phyloP scores from a whole-genome alignment of 1,139 yeast species.

The Debaryomycetaceae sp. region DNA sequence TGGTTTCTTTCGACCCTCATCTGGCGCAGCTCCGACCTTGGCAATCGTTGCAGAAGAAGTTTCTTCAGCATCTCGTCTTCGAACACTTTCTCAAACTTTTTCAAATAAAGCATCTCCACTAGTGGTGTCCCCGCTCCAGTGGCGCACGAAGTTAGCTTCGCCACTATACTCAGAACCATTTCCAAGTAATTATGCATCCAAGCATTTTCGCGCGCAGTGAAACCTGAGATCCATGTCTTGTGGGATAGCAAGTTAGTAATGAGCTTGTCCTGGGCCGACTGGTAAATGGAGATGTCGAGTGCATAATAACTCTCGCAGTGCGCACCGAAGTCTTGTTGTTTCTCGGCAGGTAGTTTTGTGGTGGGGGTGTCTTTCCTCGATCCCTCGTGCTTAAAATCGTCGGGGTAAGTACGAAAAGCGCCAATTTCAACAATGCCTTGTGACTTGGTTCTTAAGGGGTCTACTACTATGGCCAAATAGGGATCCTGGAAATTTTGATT shows the following conservation, averaged over 20 bases:
- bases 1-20: neutral
- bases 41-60: slow-evolving; percentile 9
- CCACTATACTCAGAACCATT: no score
- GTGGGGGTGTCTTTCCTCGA: slow-evolving; percentile 6
- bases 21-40: neutral
- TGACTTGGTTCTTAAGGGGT: slow-evolving; percentile 66
- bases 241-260: slow-evolving; percentile 44
- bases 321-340: slow-evolving; percentile 61
- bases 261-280: slow-evolving; percentile 48
- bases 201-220: no score
- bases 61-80: slow-evolving; percentile 18
- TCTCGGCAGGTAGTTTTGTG: slow-evolving; percentile 38
- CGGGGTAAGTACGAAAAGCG: slow-evolving; percentile 80
- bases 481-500: slow-evolving; percentile 92
- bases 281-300: slow-evolving; percentile 61
- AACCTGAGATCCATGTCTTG: slow-evolving; percentile 43
- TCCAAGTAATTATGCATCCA: no score
- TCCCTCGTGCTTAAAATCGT: slow-evolving; percentile 19
- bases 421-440: slow-evolving; percentile 81
- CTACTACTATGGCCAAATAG: slow-evolving; percentile 82
- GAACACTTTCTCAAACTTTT: slow-evolving; percentile 16
- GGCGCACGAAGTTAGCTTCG: no score
- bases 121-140: no score
- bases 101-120: slow-evolving; percentile 9
- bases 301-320: slow-evolving; percentile 71